These are phyloP conservation scores for Takashimella koratensis DNA, from an alignment of 1,284 basidiomycete species.

Conservation along the genomic window DNA sequence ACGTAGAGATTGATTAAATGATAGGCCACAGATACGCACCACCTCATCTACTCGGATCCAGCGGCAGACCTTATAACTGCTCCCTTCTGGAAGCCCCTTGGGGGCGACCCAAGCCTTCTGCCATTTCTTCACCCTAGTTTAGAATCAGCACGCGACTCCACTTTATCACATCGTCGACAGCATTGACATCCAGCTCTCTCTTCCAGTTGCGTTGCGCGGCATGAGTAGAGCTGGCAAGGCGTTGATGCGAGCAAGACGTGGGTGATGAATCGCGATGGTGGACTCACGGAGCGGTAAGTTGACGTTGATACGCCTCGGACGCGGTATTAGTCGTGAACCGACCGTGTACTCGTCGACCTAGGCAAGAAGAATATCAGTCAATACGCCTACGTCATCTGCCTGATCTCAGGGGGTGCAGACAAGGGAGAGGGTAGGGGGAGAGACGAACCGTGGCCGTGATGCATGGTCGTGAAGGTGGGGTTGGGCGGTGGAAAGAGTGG, in stretches of 20 bases:
- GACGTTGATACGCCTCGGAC: constrained; percentile 32
- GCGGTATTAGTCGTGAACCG: constrained; percentile 29
- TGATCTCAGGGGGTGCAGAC: too few relatives aligned
- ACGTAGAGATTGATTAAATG: background rate
- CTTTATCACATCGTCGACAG: background rate
- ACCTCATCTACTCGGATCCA: constrained; percentile 18
- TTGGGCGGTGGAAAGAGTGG: too few relatives aligned
- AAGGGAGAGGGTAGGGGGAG: too few relatives aligned
- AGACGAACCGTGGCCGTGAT: background rate
- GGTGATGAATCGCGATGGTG: background rate
- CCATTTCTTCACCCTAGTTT: constrained; percentile 39
- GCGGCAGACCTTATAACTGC: constrained; percentile 29
- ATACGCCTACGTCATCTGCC: too few relatives aligned
- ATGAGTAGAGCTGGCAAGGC: background rate
- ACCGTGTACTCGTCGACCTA: constrained; percentile 21
- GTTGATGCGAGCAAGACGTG: background rate
- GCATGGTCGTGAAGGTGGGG: too few relatives aligned
- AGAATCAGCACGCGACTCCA: background rate
- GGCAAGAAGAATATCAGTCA: too few relatives aligned
- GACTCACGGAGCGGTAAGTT: constrained; percentile 34
- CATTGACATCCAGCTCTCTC: too few relatives aligned
- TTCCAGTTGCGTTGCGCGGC: too few relatives aligned
- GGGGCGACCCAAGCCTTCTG: constrained; percentile 33
- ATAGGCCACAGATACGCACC: background rate
- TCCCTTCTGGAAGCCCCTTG: constrained; percentile 29